Base-by-base conservation (phyloP, 2,329 filamentous ascomycete species). In the Pyrenochaeta sp. region DNA sequence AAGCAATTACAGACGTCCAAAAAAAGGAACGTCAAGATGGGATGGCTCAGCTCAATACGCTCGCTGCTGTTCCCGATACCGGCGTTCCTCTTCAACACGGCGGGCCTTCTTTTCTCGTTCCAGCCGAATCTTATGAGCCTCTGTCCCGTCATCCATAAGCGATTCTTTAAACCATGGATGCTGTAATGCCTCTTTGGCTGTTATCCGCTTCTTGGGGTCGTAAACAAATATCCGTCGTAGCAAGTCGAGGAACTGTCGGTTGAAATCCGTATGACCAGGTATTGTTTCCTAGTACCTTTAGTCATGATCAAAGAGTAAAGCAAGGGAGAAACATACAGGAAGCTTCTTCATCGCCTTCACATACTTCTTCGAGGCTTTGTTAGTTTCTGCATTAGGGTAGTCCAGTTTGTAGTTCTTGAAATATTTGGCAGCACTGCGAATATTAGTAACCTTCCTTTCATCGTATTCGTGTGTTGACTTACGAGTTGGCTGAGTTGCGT, bases 321-420 rank as follows among this genome's bases (percentile, higher is more conserved):
- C 7, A 12, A 5, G 32, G 6, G 10, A 58, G 6, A 46, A n/a
- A 73, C 83, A 64, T 80, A 87, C 84, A 49, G 80, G 78, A 48
- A 87, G 76, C 59, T 80, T 81, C 75, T 87, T 88, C 86, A 89
- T 89, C n/a, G 84, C 85, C 64, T 84, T 84, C 54, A 89, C 86
- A 65, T 88, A 89, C 75, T 87, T 88, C 63, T 81, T 82, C 18
- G 85, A 88, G 20, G 85, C 83, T 60, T 85, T 83, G 12, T 85
- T 83, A 1, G 86, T 89, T 45, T 88, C 86, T 6, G 75, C 75
- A 58, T 87, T 86, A 0, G 86, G 86, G 65, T 89, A 89, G 64
- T 87, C 84, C 31, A 89, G 78, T 65, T 82, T 85, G 49, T 79
- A 80, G 46, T 81, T 74, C 58, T 76, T 79, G 75, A 87, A 87